A percentile compares a stretch with the other conserved stretches of the same genome.
Evolutionary conservation across 129 eudicot species (phyloP).

Genomic region (Artemisia annua): DNA sequence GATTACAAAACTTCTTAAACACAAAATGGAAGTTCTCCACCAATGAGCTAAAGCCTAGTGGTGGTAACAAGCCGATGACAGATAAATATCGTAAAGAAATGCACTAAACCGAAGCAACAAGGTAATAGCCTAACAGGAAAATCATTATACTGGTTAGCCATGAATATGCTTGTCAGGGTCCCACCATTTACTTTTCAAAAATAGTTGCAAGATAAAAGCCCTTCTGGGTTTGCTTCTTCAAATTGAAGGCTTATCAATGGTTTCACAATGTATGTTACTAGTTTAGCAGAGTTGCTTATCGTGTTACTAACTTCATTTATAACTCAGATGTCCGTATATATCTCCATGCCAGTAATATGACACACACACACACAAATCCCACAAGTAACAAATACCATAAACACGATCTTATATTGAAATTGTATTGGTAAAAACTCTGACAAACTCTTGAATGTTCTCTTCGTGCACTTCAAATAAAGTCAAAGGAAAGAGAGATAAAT

Average conservation of each 20-base stretch:
- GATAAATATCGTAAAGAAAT: neutral
- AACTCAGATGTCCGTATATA: no score
- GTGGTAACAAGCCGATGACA: neutral
- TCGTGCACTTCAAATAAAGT: neutral
- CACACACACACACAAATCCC: neutral
- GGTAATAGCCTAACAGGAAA: neutral
- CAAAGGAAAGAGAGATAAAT: no score
- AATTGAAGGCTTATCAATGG: no score
- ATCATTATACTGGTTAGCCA: neutral
- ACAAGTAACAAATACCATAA: conserved; percentile 1
- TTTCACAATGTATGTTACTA: neutral
- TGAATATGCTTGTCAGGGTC: neutral
- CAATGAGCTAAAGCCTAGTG: neutral
- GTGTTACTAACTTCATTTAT: neutral
- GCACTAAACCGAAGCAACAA: neutral
- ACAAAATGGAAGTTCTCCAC: conserved; percentile 9
- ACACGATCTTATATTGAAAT: neutral
- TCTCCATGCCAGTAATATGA: neutral
- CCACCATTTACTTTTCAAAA: neutral
- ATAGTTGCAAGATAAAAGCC: neutral
- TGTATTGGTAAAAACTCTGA: conserved; percentile 1
- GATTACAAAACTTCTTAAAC: neutral
- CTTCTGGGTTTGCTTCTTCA: no score
- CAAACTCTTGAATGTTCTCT: conserved; percentile 14
- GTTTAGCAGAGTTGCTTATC: conserved; percentile 1